Conservation (phyloP, 2,329 filamentous ascomycete genomes). For the Oidium heveae region DNA sequence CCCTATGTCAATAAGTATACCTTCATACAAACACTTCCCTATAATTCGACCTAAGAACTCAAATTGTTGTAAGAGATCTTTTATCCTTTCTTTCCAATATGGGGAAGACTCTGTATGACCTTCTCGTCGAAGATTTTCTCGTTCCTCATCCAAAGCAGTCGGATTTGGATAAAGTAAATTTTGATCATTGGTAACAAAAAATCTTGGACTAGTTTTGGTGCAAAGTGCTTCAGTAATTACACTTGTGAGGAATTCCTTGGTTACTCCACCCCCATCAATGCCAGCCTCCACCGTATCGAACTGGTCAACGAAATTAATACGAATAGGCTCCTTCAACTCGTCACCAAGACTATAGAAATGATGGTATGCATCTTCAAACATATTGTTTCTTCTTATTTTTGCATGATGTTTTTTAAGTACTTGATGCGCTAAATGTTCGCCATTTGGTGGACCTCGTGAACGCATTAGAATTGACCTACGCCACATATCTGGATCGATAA, state of each 20-base stretch:
- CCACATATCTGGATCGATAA: conserved; percentile 51
- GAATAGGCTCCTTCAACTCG: conserved; percentile 76
- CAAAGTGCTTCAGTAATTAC: conserved; percentile 68
- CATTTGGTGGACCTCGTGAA: conserved; percentile 1
- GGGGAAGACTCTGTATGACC: conserved; percentile 26
- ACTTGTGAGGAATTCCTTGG: conserved; percentile 85
- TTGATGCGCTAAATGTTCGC: conserved; percentile 11
- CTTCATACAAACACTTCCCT: conserved; percentile 93
- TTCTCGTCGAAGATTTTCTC: conserved; percentile 26
- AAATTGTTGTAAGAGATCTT: conserved; percentile 43
- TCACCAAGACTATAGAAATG: conserved; percentile 64
- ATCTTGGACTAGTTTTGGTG: conserved; percentile 25
- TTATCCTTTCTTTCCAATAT: conserved; percentile 30
- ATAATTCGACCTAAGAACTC: conserved; percentile 85
- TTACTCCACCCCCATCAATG: conserved; percentile 90
- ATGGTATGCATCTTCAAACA: conserved; percentile 68
- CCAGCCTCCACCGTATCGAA: conserved; percentile 74
- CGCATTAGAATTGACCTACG: conserved; percentile 30
- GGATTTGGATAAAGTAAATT: conserved; percentile 81
- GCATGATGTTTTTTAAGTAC: conserved; percentile 42
- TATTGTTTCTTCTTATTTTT: conserved; percentile 47
- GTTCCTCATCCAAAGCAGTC: conserved; percentile 42
- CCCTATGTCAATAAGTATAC: conserved; percentile 73
- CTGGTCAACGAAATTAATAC: conserved; percentile 86
- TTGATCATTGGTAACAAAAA: conserved; percentile 67